Base-by-base conservation (phyloP, 2,329 filamentous ascomycete genomes). In the Chaetomiaceae sp. region DNA sequence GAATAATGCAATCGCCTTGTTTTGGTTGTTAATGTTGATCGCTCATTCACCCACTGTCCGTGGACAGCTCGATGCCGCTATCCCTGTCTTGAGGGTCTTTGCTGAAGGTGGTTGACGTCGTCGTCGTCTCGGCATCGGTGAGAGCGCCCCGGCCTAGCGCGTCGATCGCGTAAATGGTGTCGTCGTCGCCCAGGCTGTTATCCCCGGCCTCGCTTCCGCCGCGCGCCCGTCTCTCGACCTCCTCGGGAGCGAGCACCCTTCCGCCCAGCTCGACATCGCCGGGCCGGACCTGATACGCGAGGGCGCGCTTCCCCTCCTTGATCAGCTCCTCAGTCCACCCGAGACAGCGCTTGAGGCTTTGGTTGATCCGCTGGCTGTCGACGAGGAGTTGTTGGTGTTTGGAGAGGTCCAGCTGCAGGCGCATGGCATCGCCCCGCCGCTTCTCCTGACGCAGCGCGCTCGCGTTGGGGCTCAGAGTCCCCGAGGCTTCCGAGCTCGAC, bases 311-410 rank as follows among this genome's bases (percentile, higher is more conserved):
- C 5, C 87, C 93, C 60, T 96, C 90, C 43, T 81, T 85, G 66
- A 99, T 96, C 39, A 99, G 77, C 56, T 87, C 85, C 64, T 99
- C 92, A 0, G 91, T 95, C 80, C 89, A 92, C 58, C 84, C 83
- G 30, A 96, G 76, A 66, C 93, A 99, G 42, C 89, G 80, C 67
- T 89, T 95, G 40, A 99, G 78, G 66, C 88, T 95, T 66, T 95
- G 88, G 65, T 96, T 97, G 75, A 97, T 90, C 71, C 90, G 95
- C 63, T 96, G 90, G 59, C 87, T 93, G 65, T 96, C 91, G 34
- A 90, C 74, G 8, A 99, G 79, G 1, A 97, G 74, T 63, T 96
- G 86, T 58, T 90, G 88, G 66, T 99, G 93, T 64, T 91, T 92
- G 3, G 84, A 79, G 1, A 99, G 76, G 67, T 99, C 93, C 4